Evolutionary conservation across 352 stramenopile genomes (phyloP), one percentile per base, ranked within the genome.

Genomic region (Bremia lactucae): DNA sequence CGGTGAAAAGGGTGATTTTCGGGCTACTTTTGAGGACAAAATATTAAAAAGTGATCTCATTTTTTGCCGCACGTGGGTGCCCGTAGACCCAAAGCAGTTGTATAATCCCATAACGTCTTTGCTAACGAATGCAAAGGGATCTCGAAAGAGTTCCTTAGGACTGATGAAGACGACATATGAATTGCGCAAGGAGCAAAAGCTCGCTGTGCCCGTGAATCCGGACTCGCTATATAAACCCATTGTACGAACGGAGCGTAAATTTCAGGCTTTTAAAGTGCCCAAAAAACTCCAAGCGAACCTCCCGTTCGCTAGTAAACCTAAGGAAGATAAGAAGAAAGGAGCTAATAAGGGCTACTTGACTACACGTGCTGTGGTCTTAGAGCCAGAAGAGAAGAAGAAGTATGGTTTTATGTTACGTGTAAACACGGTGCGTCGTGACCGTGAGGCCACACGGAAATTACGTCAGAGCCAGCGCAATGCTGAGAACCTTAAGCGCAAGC

Each of bases 1-100:
- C 26, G 90, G 95, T 46, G 62, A 85, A 54, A 80, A 86, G 60
- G 97, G 97, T 22, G 85, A 96, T 42, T 99, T 99, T 68, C 87
- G 97, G 47, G 96, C 96, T 1, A 99, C 96, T 0, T 99, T 99
- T 57, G 97, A 99, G 65, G 96, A 99, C 70, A 99, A 99, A 64
- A 95, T 99, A 62, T 61, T 99, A 2, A 93, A 97, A 60, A 98
- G 87, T 37, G 97, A 99, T 59, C 96, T 99, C 35, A 90, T 99
- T 1, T 98, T 99, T 59, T 99, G 96, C 52, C 79, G 95, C 15
- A 97, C 96, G 19, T 99, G 97, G 97, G 96, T 98, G 41, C 95
- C 95, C 6, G 96, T 99, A 6, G 90, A 98, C 46, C 83, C 96
- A 2, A 98, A 98, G 62, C 70, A 87, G 47, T 97, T 98, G 67